These are phyloP conservation scores for Ophiostoma sp. DNA, from an alignment of 2,329 filamentous ascomycete species.

Conservation along the genomic window DNA sequence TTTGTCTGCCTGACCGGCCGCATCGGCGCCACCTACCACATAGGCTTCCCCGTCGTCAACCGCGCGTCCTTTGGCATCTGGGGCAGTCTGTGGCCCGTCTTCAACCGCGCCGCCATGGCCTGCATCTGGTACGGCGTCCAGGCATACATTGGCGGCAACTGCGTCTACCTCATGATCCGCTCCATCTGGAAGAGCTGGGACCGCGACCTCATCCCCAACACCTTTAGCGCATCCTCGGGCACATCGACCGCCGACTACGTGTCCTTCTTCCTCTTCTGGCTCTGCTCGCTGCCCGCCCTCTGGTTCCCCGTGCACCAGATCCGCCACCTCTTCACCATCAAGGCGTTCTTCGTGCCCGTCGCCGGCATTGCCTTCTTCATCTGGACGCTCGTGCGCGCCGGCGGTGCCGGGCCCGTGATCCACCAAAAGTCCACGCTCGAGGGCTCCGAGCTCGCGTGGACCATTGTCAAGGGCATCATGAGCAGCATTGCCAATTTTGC, in stretches of 20 bases:
- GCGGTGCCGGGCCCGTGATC: constrained; percentile 28
- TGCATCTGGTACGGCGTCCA: constrained; percentile 24
- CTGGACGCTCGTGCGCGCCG: constrained; percentile 21
- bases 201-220: constrained; percentile 64
- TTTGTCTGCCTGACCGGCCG: constrained; percentile 76
- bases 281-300: constrained; percentile 37
- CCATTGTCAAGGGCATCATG: constrained; percentile 37
- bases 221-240: constrained; percentile 35
- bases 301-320: constrained; percentile 55
- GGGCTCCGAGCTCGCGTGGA: constrained; percentile 34
- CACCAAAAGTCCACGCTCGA: constrained; percentile 9
- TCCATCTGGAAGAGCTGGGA: constrained; percentile 52
- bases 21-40: constrained; percentile 41
- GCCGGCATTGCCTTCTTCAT: constrained; percentile 49
- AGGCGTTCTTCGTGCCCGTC: constrained; percentile 47
- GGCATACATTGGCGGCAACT: constrained; percentile 24
- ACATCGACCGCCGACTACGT: constrained; percentile 35
- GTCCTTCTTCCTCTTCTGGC: constrained; percentile 36
- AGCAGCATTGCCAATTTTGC: constrained; percentile 35
- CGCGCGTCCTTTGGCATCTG: constrained; percentile 24
- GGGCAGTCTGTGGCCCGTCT: constrained; percentile 20
- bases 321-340: constrained; percentile 31
- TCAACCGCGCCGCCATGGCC: constrained; percentile 21
- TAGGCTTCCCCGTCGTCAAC: constrained; percentile 23
- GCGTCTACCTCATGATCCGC: constrained; percentile 28